A percentile compares a stretch with the other conserved stretches of the same genome.
These are phyloP conservation scores for Mycena vulgaris DNA, from an alignment of 768 basidiomycete species.

Conservation along the genomic window DNA sequence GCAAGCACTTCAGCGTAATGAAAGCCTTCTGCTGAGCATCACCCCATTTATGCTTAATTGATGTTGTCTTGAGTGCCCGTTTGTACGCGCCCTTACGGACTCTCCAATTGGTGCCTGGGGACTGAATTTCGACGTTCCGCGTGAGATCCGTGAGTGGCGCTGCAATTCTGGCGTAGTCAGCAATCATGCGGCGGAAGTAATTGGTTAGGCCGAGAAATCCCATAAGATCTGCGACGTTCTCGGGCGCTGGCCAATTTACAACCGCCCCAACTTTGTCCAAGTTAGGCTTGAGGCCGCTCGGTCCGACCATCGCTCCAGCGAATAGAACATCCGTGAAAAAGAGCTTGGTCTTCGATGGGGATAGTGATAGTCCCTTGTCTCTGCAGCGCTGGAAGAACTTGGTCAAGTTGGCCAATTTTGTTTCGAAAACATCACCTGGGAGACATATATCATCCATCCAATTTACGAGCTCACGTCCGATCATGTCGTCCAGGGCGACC, in stretches of 20 bases:
- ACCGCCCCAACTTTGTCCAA: neutral
- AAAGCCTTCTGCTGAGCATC: conserved; percentile 45
- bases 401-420: conserved; percentile 43
- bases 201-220: conserved; percentile 54
- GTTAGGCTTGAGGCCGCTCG: neutral
- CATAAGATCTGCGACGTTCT: conserved; percentile 45
- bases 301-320: conserved; percentile 45
- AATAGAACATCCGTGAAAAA: conserved; percentile 56
- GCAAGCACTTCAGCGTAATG: conserved; percentile 40
- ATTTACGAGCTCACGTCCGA: conserved; percentile 45
- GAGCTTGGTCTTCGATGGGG: conserved; percentile 51
- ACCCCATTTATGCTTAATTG: conserved; percentile 41
- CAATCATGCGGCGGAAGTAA: conserved; percentile 52
- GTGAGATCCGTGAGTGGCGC: conserved; percentile 52
- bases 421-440: conserved; percentile 51
- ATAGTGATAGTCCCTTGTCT: conserved; percentile 50
- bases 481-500: conserved; percentile 41
- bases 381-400: conserved; percentile 47
- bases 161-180: conserved; percentile 51
- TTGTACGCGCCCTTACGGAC: conserved; percentile 45
- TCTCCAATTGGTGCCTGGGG: conserved; percentile 36
- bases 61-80: conserved; percentile 40
- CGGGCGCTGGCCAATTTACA: conserved; percentile 36
- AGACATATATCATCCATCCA: conserved; percentile 58
- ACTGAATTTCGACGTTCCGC: conserved; percentile 42